phyloP scores from a whole-genome alignment of 352 stramenopile species.

The Thalassiosira livingstoniorum region DNA sequence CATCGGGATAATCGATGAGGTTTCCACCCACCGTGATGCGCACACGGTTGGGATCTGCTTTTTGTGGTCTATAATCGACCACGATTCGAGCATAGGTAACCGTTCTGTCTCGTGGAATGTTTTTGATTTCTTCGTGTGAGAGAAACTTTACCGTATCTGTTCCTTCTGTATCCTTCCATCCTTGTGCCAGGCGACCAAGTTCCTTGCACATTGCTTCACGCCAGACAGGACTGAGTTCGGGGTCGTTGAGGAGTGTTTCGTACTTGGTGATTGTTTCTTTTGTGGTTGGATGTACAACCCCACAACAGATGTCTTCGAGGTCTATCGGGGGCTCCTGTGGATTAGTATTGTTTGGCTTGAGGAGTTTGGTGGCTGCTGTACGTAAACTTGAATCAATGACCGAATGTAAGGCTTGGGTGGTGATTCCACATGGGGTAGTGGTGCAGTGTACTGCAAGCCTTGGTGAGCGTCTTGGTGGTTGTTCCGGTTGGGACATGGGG shows the following conservation, averaged over 20 bases:
- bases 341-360: neutral
- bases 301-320: neutral
- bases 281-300: slow-evolving; percentile 17
- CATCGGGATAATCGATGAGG: too few species aligned
- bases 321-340: too few species aligned
- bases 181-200: slow-evolving; percentile 34
- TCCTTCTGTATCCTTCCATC: slow-evolving; percentile 10
- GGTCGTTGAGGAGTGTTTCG: slow-evolving; percentile 4
- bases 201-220: slow-evolving; percentile 33
- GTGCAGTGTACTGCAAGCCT: too few species aligned
- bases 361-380: too few species aligned
- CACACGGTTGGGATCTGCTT: slow-evolving; percentile 34
- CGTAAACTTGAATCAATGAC: too few species aligned
- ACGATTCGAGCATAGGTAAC: slow-evolving; percentile 55
- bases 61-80: slow-evolving; percentile 31
- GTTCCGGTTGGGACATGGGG: too few species aligned
- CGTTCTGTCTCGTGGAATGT: slow-evolving; percentile 33
- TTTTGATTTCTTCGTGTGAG: slow-evolving; percentile 23
- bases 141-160: slow-evolving; percentile 48
- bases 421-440: too few species aligned
- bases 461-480: too few species aligned
- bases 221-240: slow-evolving; percentile 13
- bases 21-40: slow-evolving; percentile 27
- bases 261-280: slow-evolving; percentile 39
- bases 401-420: too few species aligned